These are phyloP conservation scores for Colletotrichum shisoi DNA, from an alignment of 2,329 filamentous ascomycete genomes.

Conservation along the genomic window DNA sequence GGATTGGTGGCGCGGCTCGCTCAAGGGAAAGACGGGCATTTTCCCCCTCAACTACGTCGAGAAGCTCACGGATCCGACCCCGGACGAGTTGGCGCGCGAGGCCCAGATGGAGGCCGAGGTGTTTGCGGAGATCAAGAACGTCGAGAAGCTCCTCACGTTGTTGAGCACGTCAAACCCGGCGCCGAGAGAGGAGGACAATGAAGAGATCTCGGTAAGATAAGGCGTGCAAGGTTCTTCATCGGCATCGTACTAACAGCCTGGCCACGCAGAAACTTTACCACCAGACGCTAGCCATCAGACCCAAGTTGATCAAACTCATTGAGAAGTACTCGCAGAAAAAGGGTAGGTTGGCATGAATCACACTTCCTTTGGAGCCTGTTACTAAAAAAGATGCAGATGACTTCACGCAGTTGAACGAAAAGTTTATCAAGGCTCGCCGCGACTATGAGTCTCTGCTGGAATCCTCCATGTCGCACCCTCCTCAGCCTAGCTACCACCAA, in stretches of 20 bases:
- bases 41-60: constrained; percentile 99
- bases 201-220: constrained; percentile 84
- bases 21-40: constrained; percentile 94
- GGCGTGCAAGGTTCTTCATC: neutral
- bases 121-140: constrained; percentile 70
- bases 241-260: neutral
- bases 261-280: constrained; percentile 76
- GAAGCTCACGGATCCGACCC: constrained; percentile 92
- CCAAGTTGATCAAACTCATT: constrained; percentile 96
- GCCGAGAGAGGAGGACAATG: constrained; percentile 87
- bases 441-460: constrained; percentile 97
- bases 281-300: constrained; percentile 89
- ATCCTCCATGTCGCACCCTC: constrained; percentile 94
- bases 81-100: constrained; percentile 91
- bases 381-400: constrained; percentile 69
- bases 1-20: constrained; percentile 98
- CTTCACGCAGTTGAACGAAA: constrained; percentile 97
- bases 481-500: constrained; percentile 78
- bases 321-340: constrained; percentile 99
- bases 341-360: constrained; percentile 59
- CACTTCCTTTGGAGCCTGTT: neutral
- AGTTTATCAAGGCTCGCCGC: constrained; percentile 97
- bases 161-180: constrained; percentile 86
- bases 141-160: constrained; percentile 79
- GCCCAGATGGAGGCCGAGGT: constrained; percentile 88